Base-by-base conservation (phyloP, 208 protist genomes). In the Perkinsela sp. region DNA sequence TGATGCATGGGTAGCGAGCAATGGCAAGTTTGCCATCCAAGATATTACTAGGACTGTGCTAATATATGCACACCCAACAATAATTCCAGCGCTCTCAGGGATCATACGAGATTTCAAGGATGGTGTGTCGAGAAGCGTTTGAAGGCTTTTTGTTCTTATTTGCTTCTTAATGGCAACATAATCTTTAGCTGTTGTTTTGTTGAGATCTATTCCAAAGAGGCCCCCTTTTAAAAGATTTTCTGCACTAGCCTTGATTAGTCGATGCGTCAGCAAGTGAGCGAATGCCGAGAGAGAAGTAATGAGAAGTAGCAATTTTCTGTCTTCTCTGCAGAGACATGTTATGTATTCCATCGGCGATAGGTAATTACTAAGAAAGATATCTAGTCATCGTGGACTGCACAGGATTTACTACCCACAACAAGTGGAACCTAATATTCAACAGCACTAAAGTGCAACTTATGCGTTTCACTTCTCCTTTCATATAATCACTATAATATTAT, bases 161-260 rank as follows among this genome's bases (percentile, higher is more conserved):
- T 22, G 68, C 16, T 73, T 22, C 1, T 71, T 72, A 68, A 92
- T 83, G 28, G 32, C 29, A 66, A 77, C 71, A 2, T 80, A 79
- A 68, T 84, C 75, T 32, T 82, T 73, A 22, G 75, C 67, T 2
- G 83, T 94, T 32, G 75, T 85, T 72, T 96, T 96, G 80, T 95
- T 95, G 68, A 97, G 86, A 75, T 97, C 93, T 28, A 94, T 87
- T 32, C 94, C 92, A 67, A 78, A 93, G 13, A 97, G 77, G 68
- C 88, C 82, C 48, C 86, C 80, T 29, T 80, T 65, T 28, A 92
- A 73, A 22, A 95, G 79, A 0, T 77, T 79, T 2, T 79, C 68
- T 28, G 78, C 72, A 13, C 77, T 80, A 28, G 48, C 68, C 29
- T 78, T 79, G 68, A 90, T 82, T 75, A 82, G 89, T 69, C 80